Evolutionary conservation across 257 asterid genomes (phyloP).

Genomic region (Scutellaria galericulata): DNA sequence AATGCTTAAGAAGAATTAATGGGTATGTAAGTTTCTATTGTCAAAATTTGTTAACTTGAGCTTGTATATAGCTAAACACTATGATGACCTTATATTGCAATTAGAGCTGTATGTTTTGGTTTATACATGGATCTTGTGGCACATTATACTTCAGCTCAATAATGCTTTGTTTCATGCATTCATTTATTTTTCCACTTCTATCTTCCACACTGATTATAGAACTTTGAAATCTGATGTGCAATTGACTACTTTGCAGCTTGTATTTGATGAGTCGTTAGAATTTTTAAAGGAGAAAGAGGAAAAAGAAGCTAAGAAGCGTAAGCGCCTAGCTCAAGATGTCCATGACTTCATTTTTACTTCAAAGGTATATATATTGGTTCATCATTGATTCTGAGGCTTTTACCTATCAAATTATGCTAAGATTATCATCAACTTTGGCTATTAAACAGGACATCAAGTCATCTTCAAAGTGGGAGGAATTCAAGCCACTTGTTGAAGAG

Average conservation of each 20-base stretch:
- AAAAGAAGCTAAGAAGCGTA: constrained; percentile 86
- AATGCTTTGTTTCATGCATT: constrained; percentile 16
- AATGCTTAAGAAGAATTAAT: too few species aligned
- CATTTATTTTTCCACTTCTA: background rate
- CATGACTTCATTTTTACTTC: constrained; percentile 57
- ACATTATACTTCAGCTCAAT: background rate
- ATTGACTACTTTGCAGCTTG: constrained; percentile 52
- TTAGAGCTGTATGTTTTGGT: too few species aligned
- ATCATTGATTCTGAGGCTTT: constrained; percentile 19
- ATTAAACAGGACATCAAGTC: constrained; percentile 68
- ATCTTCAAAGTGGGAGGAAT: constrained; percentile 87
- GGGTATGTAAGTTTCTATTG: too few species aligned
- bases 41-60: too few species aligned
- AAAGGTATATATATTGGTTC: constrained; percentile 55
- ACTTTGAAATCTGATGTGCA: constrained; percentile 32
- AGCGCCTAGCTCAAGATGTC: constrained; percentile 74
- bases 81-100: too few species aligned
- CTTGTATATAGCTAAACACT: too few species aligned
- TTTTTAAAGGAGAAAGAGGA: constrained; percentile 82
- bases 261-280: constrained; percentile 73
- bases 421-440: constrained; percentile 21
- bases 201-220: background rate
- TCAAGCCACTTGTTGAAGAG: constrained; percentile 65
- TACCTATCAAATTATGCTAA: constrained; percentile 22
- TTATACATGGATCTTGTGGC: too few species aligned